Evolutionary conservation across 2,329 filamentous ascomycete species (phyloP), one percentile per base, ranked within the genome.

Genomic region (Sclerotinia nivalis): DNA sequence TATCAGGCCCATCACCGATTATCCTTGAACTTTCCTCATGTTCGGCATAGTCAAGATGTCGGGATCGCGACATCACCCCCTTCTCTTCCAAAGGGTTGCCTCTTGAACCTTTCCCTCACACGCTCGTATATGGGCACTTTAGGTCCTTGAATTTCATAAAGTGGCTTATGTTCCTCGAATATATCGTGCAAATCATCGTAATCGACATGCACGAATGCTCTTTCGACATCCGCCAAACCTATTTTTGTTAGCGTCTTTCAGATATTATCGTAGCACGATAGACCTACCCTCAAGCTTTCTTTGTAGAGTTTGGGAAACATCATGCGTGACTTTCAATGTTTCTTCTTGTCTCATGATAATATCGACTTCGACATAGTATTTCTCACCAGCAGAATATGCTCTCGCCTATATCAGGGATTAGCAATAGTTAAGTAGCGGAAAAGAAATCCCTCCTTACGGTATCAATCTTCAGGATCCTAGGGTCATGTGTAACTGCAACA

Each of bases 191-290:
- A n/a, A 54, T 69, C 66, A 34, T 98, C 96, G 76, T 96, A 98
- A 80, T 99, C 96, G 25, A 97, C 94, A 80, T 99, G 96, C 28
- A 98, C 96, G 79, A 97, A 98, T 0, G 93, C 93, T 71, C 96
- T 84, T 85, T 98, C 96, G 13, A 98, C 90, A 78, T 97, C 91
- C 0, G 96, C 95, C 73, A 99, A 81, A 45, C 66, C 66, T 69
- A 13, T 54, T 2, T 43, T 52, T 28, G 47, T 64, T 28, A 64
- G 61, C 8, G 28, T 40, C 34, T 28, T n/a, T 15, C 8, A 5
- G 34, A 28, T 22, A 58, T 28, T 12, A 28, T 2, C 0, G 25
- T 13, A 15, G 15, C 9, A 52, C n/a, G 18, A 2, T 28, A n/a
- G 9, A 37, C 58, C 12, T 52, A 69, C 90, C 92, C 85, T 99